phyloP scores from a whole-genome alignment of 805 yeast genomes.

The Starmerella kuoi region DNA sequence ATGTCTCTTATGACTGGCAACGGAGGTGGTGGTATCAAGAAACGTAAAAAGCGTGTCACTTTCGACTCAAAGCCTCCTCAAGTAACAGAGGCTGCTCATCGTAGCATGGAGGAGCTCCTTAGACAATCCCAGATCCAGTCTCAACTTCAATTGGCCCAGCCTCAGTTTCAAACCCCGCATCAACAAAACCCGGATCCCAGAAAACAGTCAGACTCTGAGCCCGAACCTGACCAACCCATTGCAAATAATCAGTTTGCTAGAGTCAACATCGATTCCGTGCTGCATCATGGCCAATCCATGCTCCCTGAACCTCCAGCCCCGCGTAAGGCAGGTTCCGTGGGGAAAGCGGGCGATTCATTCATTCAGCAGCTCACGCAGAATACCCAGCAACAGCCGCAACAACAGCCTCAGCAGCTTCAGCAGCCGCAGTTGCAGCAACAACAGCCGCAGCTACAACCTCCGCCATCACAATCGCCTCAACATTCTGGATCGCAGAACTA shows the following conservation, averaged over 20 bases:
- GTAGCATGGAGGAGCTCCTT: conserved; percentile 30
- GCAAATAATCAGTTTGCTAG: conserved; percentile 63
- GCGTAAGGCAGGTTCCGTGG: conserved; percentile 13
- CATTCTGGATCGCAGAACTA: too few species aligned
- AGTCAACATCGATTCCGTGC: conserved; percentile 66
- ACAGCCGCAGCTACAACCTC: neutral
- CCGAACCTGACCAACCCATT: conserved; percentile 51
- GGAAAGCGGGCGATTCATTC: conserved; percentile 22
- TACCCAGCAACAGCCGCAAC: conserved; percentile 3
- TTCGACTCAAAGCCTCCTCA: conserved; percentile 30
- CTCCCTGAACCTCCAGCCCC: conserved; percentile 37
- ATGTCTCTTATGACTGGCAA: conserved; percentile 72
- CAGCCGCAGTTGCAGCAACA: neutral
- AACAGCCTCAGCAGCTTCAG: neutral
- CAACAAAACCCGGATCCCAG: conserved; percentile 2
- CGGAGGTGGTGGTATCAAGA: conserved; percentile 12
- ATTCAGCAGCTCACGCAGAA: conserved; percentile 17
- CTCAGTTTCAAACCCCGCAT: conserved; percentile 14
- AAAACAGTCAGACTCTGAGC: conserved; percentile 17
- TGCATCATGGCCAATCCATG: conserved; percentile 45
- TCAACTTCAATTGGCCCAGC: conserved; percentile 9
- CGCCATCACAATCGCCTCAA: too few species aligned
- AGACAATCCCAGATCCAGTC: conserved; percentile 23
- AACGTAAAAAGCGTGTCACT: conserved; percentile 28
- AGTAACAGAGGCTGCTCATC: conserved; percentile 32